Conservation (phyloP, 2,329 filamentous ascomycete genomes). For the Rhynchosporium agropyri region DNA sequence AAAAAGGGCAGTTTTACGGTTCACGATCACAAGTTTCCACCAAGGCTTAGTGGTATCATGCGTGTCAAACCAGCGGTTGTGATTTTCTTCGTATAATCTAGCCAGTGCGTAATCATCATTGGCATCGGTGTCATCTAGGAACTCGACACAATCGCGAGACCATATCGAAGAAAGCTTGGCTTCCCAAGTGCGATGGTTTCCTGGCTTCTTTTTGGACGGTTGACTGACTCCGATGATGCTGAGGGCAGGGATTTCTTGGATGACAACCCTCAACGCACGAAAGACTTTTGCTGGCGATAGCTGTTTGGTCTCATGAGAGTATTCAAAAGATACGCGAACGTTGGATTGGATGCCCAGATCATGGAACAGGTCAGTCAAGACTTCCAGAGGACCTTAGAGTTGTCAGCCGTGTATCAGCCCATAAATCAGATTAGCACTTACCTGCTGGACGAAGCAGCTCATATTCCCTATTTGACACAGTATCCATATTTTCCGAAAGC, state of each 20-base stretch:
- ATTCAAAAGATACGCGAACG: slow-evolving; percentile 23
- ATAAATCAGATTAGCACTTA: background rate
- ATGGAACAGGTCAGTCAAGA: slow-evolving; percentile 24
- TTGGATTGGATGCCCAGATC: slow-evolving; percentile 30
- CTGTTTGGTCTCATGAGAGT: slow-evolving; percentile 13
- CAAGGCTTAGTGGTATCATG: slow-evolving; percentile 23
- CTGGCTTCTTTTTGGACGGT: slow-evolving; percentile 20
- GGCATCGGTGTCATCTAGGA: slow-evolving; percentile 15
- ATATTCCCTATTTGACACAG: background rate
- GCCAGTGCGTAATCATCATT: slow-evolving; percentile 10
- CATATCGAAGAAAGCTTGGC: slow-evolving; percentile 20
- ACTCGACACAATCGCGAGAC: slow-evolving; percentile 25
- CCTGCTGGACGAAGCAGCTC: slow-evolving; percentile 23
- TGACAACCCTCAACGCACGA: slow-evolving; percentile 21
- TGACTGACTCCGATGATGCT: slow-evolving; percentile 20
- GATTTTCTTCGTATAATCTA: slow-evolving; percentile 15
- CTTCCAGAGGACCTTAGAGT: slow-evolving; percentile 20
- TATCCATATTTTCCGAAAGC: background rate
- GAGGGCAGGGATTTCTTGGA: slow-evolving; percentile 26
- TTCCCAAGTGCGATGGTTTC: slow-evolving; percentile 26
- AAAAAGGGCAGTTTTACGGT: slow-evolving; percentile 18
- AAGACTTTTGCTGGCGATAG: slow-evolving; percentile 18
- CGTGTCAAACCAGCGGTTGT: slow-evolving; percentile 31
- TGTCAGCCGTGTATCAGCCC: background rate
- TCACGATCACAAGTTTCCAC: slow-evolving; percentile 27